Percentiles rank a stretch among this genome's conserved stretches.
Conservation (phyloP, 2,329 filamentous ascomycete species). For the Botryotinia convoluta region DNA sequence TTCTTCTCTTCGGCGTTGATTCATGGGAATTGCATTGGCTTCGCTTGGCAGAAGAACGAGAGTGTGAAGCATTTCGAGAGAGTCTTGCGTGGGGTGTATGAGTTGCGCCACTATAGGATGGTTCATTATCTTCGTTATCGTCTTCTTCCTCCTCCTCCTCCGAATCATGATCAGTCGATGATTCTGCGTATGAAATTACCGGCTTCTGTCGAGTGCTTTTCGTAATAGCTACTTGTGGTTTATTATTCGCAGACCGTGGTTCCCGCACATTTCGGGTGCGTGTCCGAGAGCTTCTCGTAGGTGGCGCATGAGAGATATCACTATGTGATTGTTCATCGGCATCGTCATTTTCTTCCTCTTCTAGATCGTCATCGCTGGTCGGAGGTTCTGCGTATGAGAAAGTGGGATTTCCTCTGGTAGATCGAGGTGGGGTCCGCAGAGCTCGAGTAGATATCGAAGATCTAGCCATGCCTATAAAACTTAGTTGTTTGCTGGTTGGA, state of each 20-base stretch:
- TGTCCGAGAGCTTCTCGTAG: slow-evolving; percentile 3
- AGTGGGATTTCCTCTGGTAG: slow-evolving; percentile 11
- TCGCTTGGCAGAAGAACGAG: slow-evolving; percentile 16
- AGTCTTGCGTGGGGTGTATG: neutral
- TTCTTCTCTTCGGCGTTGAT: slow-evolving; percentile 28
- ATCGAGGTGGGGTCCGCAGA: slow-evolving; percentile 10
- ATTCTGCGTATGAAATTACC: slow-evolving; percentile 34
- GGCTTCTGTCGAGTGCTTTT: slow-evolving; percentile 31
- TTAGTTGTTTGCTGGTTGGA: neutral
- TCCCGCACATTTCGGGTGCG: neutral
- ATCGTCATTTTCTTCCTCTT: neutral
- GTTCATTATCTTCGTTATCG: slow-evolving; percentile 7
- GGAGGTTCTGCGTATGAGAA: slow-evolving; percentile 20
- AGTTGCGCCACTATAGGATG: neutral
- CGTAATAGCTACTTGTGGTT: slow-evolving; percentile 9
- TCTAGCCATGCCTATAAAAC: slow-evolving; percentile 9
- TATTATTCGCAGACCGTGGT: slow-evolving; percentile 21
- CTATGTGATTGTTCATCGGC: neutral
- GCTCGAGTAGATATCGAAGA: neutral
- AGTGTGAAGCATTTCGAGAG: neutral
- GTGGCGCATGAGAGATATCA: neutral
- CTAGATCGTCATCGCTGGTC: slow-evolving; percentile 17
- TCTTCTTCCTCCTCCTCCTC: slow-evolving; percentile 12
- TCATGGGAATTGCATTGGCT: slow-evolving; percentile 18
- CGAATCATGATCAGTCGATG: slow-evolving; percentile 24